These are phyloP conservation scores for Astragalus membranaceus DNA, from an alignment of 306 rosid species.

Conservation along the genomic window DNA sequence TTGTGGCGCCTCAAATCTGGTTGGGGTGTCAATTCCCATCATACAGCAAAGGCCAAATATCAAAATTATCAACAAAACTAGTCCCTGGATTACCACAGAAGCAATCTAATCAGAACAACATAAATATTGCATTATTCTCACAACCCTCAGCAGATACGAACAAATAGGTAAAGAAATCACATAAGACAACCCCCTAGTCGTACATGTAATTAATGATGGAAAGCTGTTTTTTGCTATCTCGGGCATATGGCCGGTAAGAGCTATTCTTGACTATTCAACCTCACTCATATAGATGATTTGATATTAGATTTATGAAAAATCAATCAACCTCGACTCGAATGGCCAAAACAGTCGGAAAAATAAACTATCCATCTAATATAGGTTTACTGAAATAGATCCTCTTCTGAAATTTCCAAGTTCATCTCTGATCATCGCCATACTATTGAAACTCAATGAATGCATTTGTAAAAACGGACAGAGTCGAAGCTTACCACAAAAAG, in stretches of 20 bases:
- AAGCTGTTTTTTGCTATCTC: not conserved
- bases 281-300: not conserved
- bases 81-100: conserved; percentile 49
- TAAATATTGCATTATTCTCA: not conserved
- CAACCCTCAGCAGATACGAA: not conserved
- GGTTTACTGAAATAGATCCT: not conserved
- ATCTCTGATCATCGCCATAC: not conserved
- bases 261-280: not conserved
- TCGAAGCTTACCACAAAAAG: conserved; percentile 72
- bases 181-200: not conserved
- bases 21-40: conserved; percentile 98
- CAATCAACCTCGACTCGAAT: not conserved
- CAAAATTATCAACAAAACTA: conserved; percentile 79
- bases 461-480: conserved; percentile 15
- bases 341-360: conserved; percentile 3
- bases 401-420: not conserved
- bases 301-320: not conserved
- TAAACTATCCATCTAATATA: not conserved
- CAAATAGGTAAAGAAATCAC: not conserved
- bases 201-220: not conserved
- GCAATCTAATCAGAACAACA: conserved; percentile 27
- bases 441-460: not conserved
- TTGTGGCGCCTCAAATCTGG: conserved; percentile 88
- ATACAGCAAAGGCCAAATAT: conserved; percentile 93
- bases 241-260: not conserved